A percentile compares a stretch with the other conserved stretches of the same genome.
phyloP scores from a whole-genome alignment of 139 green algal species.

The Chlamydomonas sp. region DNA sequence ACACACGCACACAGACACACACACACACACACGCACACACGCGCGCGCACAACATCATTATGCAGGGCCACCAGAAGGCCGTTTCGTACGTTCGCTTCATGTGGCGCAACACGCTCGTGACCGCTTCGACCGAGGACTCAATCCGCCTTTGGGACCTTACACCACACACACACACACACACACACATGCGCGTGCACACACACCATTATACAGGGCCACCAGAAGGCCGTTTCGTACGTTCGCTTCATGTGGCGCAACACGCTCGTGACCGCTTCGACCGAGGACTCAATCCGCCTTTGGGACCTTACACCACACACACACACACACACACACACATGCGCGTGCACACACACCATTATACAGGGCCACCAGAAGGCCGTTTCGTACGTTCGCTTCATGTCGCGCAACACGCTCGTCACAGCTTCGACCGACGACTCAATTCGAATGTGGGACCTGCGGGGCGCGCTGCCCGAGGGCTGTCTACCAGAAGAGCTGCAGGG shows the following conservation, averaged over 20 bases:
- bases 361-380: slow-evolving; percentile 56
- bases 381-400: slow-evolving; percentile 81
- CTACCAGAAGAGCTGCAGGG: too few species aligned
- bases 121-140: slow-evolving; percentile 83
- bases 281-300: slow-evolving; percentile 76
- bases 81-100: slow-evolving; percentile 89
- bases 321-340: too few species aligned
- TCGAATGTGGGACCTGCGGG: slow-evolving; percentile 43
- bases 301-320: too few species aligned
- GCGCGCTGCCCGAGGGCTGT: too few species aligned
- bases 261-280: slow-evolving; percentile 82
- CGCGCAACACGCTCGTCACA: slow-evolving; percentile 54
- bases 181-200: neutral
- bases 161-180: too few species aligned
- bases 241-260: slow-evolving; percentile 55
- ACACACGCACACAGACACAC: too few species aligned
- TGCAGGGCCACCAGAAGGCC: slow-evolving; percentile 43
- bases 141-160: slow-evolving; percentile 58
- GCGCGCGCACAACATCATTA: neutral
- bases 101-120: slow-evolving; percentile 52
- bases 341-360: too few species aligned
- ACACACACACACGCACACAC: neutral
- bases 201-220: slow-evolving; percentile 25
- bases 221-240: slow-evolving; percentile 84
- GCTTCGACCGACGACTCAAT: slow-evolving; percentile 85